Conservation (phyloP, 2,329 filamentous ascomycete species). For the Volutella citrinella region DNA sequence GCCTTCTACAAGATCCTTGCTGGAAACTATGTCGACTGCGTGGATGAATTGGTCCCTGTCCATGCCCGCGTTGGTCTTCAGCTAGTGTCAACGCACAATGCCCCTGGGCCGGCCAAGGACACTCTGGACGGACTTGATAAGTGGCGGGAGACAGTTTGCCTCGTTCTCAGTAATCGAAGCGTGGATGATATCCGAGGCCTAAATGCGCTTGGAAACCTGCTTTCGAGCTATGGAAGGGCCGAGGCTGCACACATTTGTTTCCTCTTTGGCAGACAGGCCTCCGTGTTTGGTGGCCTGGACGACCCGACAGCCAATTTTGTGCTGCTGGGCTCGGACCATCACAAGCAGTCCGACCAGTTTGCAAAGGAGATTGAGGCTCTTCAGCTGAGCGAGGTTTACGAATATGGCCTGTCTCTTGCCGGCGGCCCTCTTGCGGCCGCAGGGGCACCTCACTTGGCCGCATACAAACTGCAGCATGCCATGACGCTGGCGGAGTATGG, state of each 20-base stretch:
- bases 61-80: conserved; percentile 91
- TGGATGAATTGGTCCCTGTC: conserved; percentile 91
- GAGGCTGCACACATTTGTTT: conserved; percentile 95
- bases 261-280: conserved; percentile 72
- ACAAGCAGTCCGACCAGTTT: conserved; percentile 66
- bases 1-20: conserved; percentile 92
- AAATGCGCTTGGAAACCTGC: conserved; percentile 73
- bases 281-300: conserved; percentile 78
- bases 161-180: conserved; percentile 87
- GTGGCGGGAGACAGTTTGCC: conserved; percentile 85
- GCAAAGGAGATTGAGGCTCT: conserved; percentile 80
- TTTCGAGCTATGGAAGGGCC: conserved; percentile 80
- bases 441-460: conserved; percentile 76
- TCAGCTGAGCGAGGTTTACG: conserved; percentile 94
- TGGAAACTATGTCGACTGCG: conserved; percentile 89
- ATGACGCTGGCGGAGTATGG: conserved; percentile 81
- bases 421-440: conserved; percentile 48
- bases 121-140: conserved; percentile 83
- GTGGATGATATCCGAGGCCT: conserved; percentile 74
- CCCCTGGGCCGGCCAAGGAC: conserved; percentile 62
- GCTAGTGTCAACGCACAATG: conserved; percentile 74
- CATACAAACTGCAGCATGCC: conserved; percentile 90
- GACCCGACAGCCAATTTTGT: conserved; percentile 77
- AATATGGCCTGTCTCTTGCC: conserved; percentile 78
- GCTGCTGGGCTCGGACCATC: conserved; percentile 81